Conservation (phyloP, 2,329 filamentous ascomycete species). For the Madurella fahalii region DNA sequence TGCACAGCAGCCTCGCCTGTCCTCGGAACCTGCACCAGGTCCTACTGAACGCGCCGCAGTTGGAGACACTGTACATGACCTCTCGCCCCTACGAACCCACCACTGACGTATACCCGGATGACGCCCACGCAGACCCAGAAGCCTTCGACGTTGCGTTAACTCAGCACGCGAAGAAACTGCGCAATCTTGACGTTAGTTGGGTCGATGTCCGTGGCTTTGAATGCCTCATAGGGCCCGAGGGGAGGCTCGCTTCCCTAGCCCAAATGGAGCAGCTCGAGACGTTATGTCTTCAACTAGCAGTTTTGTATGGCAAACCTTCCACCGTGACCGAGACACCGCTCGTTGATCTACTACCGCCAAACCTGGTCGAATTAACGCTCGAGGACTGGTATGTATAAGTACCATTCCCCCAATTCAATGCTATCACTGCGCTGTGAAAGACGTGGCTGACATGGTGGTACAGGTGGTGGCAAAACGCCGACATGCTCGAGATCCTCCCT, state of each 20-base stretch:
- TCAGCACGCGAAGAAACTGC: conserved; percentile 21
- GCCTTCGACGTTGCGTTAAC: conserved; percentile 24
- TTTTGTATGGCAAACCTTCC: conserved; percentile 21
- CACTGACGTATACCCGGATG: conserved; percentile 2
- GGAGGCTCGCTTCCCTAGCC: conserved; percentile 24
- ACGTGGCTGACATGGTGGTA: neutral
- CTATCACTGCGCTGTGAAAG: too few relatives aligned
- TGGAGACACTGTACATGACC: conserved; percentile 28
- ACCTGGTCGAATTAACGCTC: conserved; percentile 26
- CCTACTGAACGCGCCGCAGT: conserved; percentile 23
- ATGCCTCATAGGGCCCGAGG: conserved; percentile 22
- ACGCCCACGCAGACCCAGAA: conserved; percentile 15
- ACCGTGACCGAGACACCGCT: conserved; percentile 15
- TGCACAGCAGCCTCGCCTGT: conserved; percentile 25
- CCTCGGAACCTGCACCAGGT: conserved; percentile 24
- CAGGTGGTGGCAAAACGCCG: conserved; percentile 25
- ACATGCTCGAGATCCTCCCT: conserved; percentile 14
- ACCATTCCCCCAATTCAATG: neutral
- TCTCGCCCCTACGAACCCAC: conserved; percentile 16
- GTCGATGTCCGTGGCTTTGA: conserved; percentile 21
- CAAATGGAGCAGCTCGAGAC: conserved; percentile 19
- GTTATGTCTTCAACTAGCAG: conserved; percentile 25
- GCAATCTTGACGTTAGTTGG: conserved; percentile 27
- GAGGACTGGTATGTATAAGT: conserved; percentile 22
- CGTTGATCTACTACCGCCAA: conserved; percentile 24